A percentile compares a stretch with the other conserved stretches of the same genome.
Conservation (phyloP, 148 eudicot species). For the Silene conica region DNA sequence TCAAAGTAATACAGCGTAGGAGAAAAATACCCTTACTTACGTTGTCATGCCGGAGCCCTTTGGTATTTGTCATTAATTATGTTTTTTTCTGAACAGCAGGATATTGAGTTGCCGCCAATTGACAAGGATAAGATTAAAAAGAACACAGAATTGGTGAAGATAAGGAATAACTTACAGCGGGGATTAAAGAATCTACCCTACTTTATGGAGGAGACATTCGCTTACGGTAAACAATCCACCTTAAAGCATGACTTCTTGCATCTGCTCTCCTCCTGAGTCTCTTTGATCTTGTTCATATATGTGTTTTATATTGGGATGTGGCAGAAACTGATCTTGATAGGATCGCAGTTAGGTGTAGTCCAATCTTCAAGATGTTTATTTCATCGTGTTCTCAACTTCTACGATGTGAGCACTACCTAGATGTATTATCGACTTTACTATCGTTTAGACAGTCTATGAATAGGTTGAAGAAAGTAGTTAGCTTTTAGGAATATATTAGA, state of each 20-base stretch:
- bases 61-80: background rate
- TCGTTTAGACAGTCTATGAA: background rate
- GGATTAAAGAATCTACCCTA: constrained; percentile 12
- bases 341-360: background rate
- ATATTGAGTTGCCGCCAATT: constrained; percentile 24
- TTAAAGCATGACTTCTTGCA: background rate
- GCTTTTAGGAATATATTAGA: background rate
- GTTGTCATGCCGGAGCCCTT: background rate
- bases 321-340: background rate
- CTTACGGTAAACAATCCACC: constrained; percentile 4
- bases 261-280: background rate
- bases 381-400: background rate
- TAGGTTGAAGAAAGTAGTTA: background rate
- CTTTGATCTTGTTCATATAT: background rate
- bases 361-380: background rate
- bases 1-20: background rate
- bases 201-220: constrained; percentile 22
- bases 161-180: background rate
- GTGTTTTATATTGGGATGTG: background rate
- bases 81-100: constrained; percentile 12
- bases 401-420: background rate
- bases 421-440: background rate
- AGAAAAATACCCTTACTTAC: background rate
- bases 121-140: background rate
- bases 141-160: background rate